Evolutionary conservation across 306 rosid genomes (phyloP), one percentile per base, ranked within the genome.

Genomic region (Crotalaria pallida): DNA sequence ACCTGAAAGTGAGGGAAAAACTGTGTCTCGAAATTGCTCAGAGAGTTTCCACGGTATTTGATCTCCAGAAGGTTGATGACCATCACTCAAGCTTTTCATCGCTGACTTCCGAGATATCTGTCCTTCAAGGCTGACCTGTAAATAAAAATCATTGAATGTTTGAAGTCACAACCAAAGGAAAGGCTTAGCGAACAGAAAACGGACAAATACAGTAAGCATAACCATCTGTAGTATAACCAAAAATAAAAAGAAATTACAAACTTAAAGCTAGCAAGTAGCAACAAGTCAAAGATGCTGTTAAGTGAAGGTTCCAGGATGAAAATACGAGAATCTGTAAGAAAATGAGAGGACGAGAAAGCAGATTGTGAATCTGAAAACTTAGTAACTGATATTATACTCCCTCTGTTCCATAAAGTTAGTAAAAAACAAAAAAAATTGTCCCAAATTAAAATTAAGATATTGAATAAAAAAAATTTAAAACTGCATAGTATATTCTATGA

Each of bases 21-120:
- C 91, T 0, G 89, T 84, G 73, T 90, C 98, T 64, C 89, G 96
- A 69, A 88, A 94, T 77, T 88, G 96, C 82, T 94, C 99, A 78
- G 88, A 85, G 74, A 94, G 88, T 81, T 94, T 94, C 97, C 96
- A 91, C 33, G 99, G 95, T 76, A 91, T 86, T 84, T 91, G 97
- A 78, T 94, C 99, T 62, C 99, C 99, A 71, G 11, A 82, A 58
- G 97, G 99, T 77, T 83, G 91, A 83, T 76, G 85, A 77, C 99
- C 96, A 76, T 81, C 79, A 62, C 92, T 91, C 67, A 88, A 78
- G 79, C 95, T 89, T 72, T 57, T 87, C 17, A 84, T 77, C 13
- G 95, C 99, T 76, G 97, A 91, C 67, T 84, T 79, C 23, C 86
- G 89, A 63, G 97, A 94, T 69, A 94, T 94, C 69, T 91, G 88